Base-by-base conservation (phyloP, 371 early-diverging fungal species). In the Dinochytrium kinnereticum region DNA sequence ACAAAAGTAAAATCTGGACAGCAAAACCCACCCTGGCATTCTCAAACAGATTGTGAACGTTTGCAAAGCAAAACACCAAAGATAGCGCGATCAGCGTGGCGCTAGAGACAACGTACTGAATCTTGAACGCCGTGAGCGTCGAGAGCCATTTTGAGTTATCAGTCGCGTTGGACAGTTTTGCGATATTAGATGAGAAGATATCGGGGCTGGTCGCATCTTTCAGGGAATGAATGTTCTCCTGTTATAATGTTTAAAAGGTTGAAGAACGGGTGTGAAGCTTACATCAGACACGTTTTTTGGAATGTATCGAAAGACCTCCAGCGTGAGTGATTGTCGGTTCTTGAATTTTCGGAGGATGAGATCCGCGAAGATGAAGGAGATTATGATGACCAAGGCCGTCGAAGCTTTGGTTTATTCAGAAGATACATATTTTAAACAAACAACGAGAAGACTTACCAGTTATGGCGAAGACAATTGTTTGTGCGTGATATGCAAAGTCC, bases 251-350 rank as follows among this genome's bases (percentile, higher is more conserved):
- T 17, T 10, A 1, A 39, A 34, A 7, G 21, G 30, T 13, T 17
- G 33, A 13, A 24, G 51, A 19, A 57, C 33, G 10, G 55, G 55
- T n/a, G n/a, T n/a, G 30, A 5, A 31, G 30, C 7, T 13, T 31
- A 70, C 71, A 57, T 24, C 33, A 1, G 59, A 24, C 7, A 40
- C 57, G 2, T 28, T 37, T 61, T 44, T 70, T n/a, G 71, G 71
- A 3, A 70, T 10, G 24, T 34, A 28, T 51, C 61, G 59, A 31
- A 70, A 70, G 26, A 70, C 44, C 38, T 70, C 71, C 37, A 70
- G 40, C 15, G 61, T 59, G 19, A 31, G 5, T 24, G 24, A 3
- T 33, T 70, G 71, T 24, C 38, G 24, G 34, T 26, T 57, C 1
- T 70, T 19, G 33, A 70, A 70, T 24, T 44, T 2, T 28, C 37